phyloP scores from a whole-genome alignment of 2,329 filamentous ascomycete species.

The Byssothecium circinans region DNA sequence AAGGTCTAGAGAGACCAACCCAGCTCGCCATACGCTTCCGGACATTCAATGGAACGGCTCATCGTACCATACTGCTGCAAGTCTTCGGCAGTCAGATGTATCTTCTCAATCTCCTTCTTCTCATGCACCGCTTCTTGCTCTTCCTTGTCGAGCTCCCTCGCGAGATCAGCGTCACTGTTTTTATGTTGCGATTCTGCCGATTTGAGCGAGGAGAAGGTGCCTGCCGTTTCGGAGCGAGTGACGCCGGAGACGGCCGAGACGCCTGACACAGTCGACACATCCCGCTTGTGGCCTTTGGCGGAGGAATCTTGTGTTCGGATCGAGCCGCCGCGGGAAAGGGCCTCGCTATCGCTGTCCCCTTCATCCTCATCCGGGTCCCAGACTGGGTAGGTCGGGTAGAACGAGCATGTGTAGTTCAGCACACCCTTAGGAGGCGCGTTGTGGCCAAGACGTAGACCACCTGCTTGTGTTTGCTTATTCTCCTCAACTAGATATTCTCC shows the following conservation, averaged over 20 bases:
- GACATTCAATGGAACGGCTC: conserved; percentile 14
- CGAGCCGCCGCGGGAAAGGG: conserved; percentile 25
- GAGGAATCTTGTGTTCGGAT: conserved; percentile 20
- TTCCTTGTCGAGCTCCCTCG: conserved; percentile 51
- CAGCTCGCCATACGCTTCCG: conserved; percentile 22
- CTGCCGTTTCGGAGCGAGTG: conserved; percentile 38
- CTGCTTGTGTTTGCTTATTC: conserved; percentile 67
- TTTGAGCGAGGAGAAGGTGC: conserved; percentile 47
- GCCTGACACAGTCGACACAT: conserved; percentile 19
- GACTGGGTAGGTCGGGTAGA: conserved; percentile 86
- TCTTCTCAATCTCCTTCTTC: conserved; percentile 67
- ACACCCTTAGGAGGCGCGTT: conserved; percentile 76
- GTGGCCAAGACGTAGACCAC: conserved; percentile 72
- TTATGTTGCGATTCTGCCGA: conserved; percentile 19
- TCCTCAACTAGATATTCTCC: conserved; percentile 83
- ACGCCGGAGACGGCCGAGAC: conserved; percentile 15
- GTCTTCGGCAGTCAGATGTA: conserved; percentile 77
- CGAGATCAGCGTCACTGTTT: conserved; percentile 44
- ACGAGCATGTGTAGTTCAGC: conserved; percentile 80
- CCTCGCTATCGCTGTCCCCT: conserved; percentile 21
- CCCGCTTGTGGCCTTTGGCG: conserved; percentile 21
- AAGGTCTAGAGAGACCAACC: conserved; percentile 27
- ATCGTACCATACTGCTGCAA: conserved; percentile 71
- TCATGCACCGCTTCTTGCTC: conserved; percentile 53
- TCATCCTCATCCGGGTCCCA: conserved; percentile 86